phyloP scores from a whole-genome alignment of 2,329 filamentous ascomycete genomes.

The Orbilia quercus region DNA sequence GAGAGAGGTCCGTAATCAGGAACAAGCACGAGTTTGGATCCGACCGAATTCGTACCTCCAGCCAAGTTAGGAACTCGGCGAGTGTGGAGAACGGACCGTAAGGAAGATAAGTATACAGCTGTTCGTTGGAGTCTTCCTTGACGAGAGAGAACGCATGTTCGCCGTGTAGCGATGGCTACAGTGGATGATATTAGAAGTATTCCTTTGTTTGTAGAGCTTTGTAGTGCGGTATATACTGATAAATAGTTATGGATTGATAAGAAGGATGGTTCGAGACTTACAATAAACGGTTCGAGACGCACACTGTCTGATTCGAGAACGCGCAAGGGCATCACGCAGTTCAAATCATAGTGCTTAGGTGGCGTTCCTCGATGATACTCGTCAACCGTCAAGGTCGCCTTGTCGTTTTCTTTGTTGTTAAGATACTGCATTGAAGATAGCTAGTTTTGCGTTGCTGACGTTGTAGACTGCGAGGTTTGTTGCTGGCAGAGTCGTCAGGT shows the following conservation, averaged over 20 bases:
- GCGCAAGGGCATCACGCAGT: constrained; percentile 41
- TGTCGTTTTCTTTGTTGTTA: constrained; percentile 33
- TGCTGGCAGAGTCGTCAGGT: neutral
- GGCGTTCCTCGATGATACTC: constrained; percentile 42
- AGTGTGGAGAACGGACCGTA: constrained; percentile 46
- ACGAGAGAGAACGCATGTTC: constrained; percentile 43
- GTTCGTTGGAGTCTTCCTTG: constrained; percentile 14
- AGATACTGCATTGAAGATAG: constrained; percentile 50
- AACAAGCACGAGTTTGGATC: constrained; percentile 39
- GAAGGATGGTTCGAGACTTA: too few species aligned
- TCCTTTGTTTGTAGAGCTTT: neutral
- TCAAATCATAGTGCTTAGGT: constrained; percentile 46
- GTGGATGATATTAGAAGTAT: neutral
- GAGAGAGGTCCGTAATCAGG: constrained; percentile 49
- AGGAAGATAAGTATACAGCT: constrained; percentile 44
- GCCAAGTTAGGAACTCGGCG: constrained; percentile 46
- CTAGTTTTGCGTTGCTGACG: constrained; percentile 7
- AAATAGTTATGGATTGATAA: too few species aligned
- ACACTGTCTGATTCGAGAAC: constrained; percentile 46
- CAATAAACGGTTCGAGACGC: constrained; percentile 50
- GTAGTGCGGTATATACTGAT: too few species aligned
- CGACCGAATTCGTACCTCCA: constrained; percentile 35
- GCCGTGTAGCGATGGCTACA: constrained; percentile 45
- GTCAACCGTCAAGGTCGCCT: constrained; percentile 21
- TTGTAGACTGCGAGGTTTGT: neutral